Base-by-base conservation (phyloP, 768 basidiomycete genomes). In the Xanthoconium stramineum region DNA sequence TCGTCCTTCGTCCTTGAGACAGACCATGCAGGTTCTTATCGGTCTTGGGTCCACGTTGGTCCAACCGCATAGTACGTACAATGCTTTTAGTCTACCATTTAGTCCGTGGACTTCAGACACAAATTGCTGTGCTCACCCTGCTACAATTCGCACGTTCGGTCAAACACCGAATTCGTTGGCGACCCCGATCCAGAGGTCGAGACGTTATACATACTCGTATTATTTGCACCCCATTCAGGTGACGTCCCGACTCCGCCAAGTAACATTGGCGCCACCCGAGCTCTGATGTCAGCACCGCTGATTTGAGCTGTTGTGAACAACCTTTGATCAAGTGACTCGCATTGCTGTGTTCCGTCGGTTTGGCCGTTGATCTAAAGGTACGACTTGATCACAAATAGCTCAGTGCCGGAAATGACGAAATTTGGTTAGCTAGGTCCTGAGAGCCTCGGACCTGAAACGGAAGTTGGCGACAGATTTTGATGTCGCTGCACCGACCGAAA, bases 261-360 rank as follows among this genome's bases (percentile, higher is more conserved):
- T 28, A 12, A 19, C 29, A 49, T 46, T 7, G 29, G 32, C 36
- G 48, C 49, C 45, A 58, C 49, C 17, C 39, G 20, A 17, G 35
- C 28, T 19, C 37, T 57, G 38, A 42, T 49, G 51, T 53, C 53
- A 47, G 20, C 43, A 40, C 52, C 52, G 46, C 44, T 53, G 43
- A 46, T 38, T 15, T n/a, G 35, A 43, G 29, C 47, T 6, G 29
- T 6, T 9, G 24, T n/a, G 24, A 24, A 24, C 28, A 46, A 36
- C 48, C 33, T 28, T 33, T 14, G 32, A 38, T 44, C 52, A 54
- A 45, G 52, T 56, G 42, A 52, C 52, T 35, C 38, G 37, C 36
- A 47, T 53, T 64, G 50, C 59, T 62, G 56, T 65, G 53, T 46
- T 52, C 63, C 55, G 56, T 60, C 58, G 58, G 50, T 49, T 52